Evolutionary conservation across 1,139 yeast species (phyloP), one percentile per base, ranked within the genome.

Genomic region (Arxiozyma slooffiae): DNA sequence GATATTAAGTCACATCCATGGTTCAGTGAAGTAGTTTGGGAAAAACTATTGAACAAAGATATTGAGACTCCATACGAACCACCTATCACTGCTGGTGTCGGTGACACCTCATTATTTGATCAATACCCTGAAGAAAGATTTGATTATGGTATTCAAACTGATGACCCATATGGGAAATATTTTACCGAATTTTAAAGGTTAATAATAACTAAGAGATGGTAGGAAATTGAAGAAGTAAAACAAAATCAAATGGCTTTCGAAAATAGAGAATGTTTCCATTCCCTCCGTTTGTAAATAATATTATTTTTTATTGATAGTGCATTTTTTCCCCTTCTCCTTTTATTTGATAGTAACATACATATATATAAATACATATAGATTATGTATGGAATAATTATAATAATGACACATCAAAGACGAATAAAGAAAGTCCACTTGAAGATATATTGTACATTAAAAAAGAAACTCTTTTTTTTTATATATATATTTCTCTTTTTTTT

Each of bases 31-130:
- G 97, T 92, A 38, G 86, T 90, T 44, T 92, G 98, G 98, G 96
- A 89, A 60, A 85, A 90, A 64, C 76, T 92, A 53, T 73, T 89
- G 53, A 78, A 87, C 30, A 83, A 90, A 66, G 96, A 90, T 64
- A 92, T 92, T 56, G 98, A 92, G 66, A 92, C 98, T 14, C 98
- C 98, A 4, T 92, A 92, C 66, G 97, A 92, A 70, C 98, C 98
- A 23, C 97, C 97, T 18, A 89, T 92, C 64, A 87, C 95, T 48
- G 82, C 94, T 21, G 97, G 97, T 38, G 94, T 88, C 39, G 98
- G 98, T 58, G 98, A 92, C 67, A 82, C 96, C 4, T 85, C 96
- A 8, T 80, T 87, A 64, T 92, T 90, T 67, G 98, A 92, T 67
- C 81, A 88, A 56, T 94, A 92, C 64, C 97, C 97, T 0, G 97